phyloP scores from a whole-genome alignment of 441 rosid species.

The Euphorbia corollata region DNA sequence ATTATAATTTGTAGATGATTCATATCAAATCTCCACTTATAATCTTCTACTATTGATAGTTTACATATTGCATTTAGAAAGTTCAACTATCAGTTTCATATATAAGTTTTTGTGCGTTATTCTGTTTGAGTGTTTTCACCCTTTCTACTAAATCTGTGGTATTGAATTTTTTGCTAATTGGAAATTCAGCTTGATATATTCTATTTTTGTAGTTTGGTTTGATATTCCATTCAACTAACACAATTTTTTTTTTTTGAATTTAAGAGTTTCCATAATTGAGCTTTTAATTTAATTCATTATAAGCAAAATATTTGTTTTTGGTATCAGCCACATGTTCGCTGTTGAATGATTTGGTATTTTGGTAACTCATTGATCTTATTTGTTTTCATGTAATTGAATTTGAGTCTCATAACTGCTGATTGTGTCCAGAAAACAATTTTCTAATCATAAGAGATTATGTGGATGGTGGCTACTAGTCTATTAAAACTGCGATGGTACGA shows the following conservation, averaged over 20 bases:
- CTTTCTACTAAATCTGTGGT: not conserved
- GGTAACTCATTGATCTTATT: not conserved
- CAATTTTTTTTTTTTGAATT: too few species aligned
- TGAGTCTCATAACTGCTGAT: slow-evolving; percentile 7
- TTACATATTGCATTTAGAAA: not conserved
- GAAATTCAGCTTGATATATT: not conserved
- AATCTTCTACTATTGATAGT: not conserved
- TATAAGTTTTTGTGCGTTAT: not conserved
- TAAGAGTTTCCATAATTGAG: not conserved
- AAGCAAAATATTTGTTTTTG: too few species aligned
- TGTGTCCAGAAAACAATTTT: slow-evolving; percentile 75
- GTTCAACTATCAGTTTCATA: not conserved
- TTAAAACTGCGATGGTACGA: slow-evolving; percentile 84
- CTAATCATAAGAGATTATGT: slow-evolving; percentile 77
- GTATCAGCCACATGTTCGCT: not conserved
- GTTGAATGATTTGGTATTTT: not conserved
- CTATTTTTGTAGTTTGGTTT: too few species aligned
- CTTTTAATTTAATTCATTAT: not conserved
- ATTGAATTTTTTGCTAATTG: not conserved
- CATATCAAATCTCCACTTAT: not conserved
- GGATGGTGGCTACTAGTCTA: slow-evolving; percentile 74
- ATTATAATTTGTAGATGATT: not conserved
- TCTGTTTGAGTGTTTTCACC: not conserved
- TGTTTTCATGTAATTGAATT: not conserved
- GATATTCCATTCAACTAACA: too few species aligned